Evolutionary conservation across 306 rosid species (phyloP).

Genomic region (Cucurbita argyrosperma): DNA sequence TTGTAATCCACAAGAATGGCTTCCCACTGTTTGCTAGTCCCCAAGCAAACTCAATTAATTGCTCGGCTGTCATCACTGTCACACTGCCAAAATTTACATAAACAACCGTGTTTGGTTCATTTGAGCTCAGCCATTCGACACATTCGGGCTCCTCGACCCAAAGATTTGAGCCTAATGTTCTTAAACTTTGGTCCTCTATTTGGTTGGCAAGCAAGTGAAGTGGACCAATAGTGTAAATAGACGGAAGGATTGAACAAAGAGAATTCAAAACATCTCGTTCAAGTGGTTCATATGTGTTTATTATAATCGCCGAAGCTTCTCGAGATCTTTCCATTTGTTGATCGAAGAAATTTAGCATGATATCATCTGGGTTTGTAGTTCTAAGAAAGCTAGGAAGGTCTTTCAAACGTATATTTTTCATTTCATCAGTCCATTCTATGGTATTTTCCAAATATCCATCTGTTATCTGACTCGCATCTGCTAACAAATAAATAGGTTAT

Average conservation of each 20-base stretch:
- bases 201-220: neutral
- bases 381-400: slow-evolving; percentile 33
- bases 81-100: neutral
- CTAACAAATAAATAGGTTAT: too few relatives aligned
- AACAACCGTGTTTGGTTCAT: neutral
- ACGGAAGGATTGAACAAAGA: neutral
- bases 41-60: neutral
- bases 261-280: neutral
- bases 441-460: slow-evolving; percentile 31
- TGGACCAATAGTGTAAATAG: neutral
- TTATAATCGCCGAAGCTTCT: neutral
- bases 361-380: slow-evolving; percentile 20
- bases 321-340: neutral
- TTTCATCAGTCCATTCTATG: slow-evolving; percentile 32
- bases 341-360: neutral
- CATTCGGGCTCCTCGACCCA: neutral
- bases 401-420: slow-evolving; percentile 23
- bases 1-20: neutral
- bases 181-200: neutral
- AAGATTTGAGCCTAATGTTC: neutral
- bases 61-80: neutral
- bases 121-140: neutral
- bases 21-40: neutral
- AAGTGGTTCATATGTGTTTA: neutral
- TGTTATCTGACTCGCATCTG: slow-evolving; percentile 3